Evolutionary conservation across 306 rosid species (phyloP), one percentile per base, ranked within the genome.

Genomic region (Vigna nakashimae): DNA sequence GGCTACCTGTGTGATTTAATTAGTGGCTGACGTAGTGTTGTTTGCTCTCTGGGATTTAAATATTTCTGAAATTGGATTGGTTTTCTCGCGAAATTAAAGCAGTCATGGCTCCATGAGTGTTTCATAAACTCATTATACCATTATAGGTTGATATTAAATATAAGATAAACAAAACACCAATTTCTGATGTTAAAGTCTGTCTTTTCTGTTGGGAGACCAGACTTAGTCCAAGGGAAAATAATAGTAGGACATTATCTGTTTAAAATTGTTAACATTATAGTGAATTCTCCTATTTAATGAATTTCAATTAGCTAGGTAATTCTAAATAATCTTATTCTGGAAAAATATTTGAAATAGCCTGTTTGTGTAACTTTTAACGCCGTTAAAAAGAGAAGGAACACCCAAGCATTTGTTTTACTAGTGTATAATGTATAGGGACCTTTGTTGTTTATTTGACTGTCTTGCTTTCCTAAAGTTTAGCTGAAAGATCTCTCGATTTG

Each of bases 1-100:
- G 75, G 51, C 58, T 65, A 53, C 64, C 79, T 69, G 20, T 40
- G 65, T 75, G 58, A 66, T 73, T 80, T 59, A 18, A 48, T 75
- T 36, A 46, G 73, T 57, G n/a, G 18, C 43, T 68, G 57, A 68
- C 58, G 18, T 40, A 56, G 2, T 30, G 20, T 16, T 48, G 34
- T 52, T 30, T 18, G 1, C 4, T 73, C 14, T 15, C 0, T 59
- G n/a, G 8, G 22, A 1, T 49, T 28, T 55, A 14, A 26, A 32
- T 48, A n/a, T 11, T 14, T 22, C 34, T 18, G n/a, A 20, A 34
- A 4, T 46, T 67, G 26, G 26, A 9, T 49, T 34, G 1, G 49
- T 5, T 42, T 42, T 18, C 60, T 1, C 10, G 30, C 53, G 6
- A 59, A 59, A 18, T 1, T 26, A 24, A n/a, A n/a, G 43, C 45